Conservation (phyloP, 2,329 filamentous ascomycete genomes). For the Fusarium sp. region DNA sequence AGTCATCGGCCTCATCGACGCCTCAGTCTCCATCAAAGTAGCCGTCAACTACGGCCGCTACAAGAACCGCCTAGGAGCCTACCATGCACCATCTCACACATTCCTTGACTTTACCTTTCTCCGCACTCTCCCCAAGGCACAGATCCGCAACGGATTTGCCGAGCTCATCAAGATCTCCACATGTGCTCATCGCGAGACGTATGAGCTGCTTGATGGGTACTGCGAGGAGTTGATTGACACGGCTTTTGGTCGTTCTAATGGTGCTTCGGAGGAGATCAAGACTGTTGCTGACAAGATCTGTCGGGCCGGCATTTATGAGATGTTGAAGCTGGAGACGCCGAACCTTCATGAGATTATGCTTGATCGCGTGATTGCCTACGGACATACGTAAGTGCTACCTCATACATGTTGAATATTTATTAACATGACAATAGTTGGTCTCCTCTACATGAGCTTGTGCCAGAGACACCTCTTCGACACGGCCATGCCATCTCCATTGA, state of each 20-base stretch:
- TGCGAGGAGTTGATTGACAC: constrained; percentile 76
- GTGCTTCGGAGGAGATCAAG: constrained; percentile 65
- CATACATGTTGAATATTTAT: neutral
- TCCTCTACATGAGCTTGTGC: constrained; percentile 77
- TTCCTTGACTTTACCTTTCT: constrained; percentile 81
- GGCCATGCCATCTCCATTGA: constrained; percentile 81
- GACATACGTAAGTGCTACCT: constrained; percentile 69
- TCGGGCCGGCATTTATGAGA: constrained; percentile 76
- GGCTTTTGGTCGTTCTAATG: constrained; percentile 72
- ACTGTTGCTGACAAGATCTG: constrained; percentile 76
- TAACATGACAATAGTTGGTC: constrained; percentile 66
- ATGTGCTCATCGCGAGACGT: constrained; percentile 74
- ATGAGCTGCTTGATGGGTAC: constrained; percentile 75
- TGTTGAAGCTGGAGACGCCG: constrained; percentile 79
- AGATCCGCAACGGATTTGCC: constrained; percentile 80
- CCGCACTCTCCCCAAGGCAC: constrained; percentile 73
- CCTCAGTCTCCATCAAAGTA: constrained; percentile 82
- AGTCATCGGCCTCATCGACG: constrained; percentile 80
- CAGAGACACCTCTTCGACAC: constrained; percentile 75
- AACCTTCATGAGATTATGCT: constrained; percentile 80
- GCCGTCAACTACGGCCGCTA: constrained; percentile 82
- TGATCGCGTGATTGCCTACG: constrained; percentile 79
- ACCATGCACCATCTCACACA: constrained; percentile 78
- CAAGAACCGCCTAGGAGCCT: constrained; percentile 80
- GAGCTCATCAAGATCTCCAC: constrained; percentile 83